Evolutionary conservation across 306 rosid genomes (phyloP), one percentile per base, ranked within the genome.

Genomic region (Vicia villosa): DNA sequence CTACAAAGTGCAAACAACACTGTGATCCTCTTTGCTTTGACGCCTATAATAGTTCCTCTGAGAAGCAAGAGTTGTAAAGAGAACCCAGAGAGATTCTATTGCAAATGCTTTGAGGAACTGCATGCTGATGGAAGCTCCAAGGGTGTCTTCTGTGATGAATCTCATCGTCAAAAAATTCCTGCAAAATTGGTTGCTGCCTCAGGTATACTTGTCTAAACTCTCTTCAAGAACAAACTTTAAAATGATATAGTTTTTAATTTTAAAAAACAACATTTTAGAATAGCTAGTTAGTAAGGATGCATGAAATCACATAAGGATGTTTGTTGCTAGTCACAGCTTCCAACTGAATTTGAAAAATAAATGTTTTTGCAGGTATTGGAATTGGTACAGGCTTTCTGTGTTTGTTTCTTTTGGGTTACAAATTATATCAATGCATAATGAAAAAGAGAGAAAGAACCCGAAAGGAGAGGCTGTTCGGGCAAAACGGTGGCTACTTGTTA

Each of bases 401-500:
- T 21, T 70, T 78, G 67, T 66, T 82, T 61, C 77, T 83, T 43
- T 43, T 42, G 19, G 74, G 79, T 21, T 83, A 74, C 79, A 68
- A 24, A 37, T 22, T 67, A 50, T 72, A 72, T 51, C 78, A 75
- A 51, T 42, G 14, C 21, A 12, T 83, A 21, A 49, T 24, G 77
- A 37, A 47, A 77, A 79, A 56, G 75, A 61, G 73, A 65, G 43
- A 17, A 3, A 57, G 34, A 4, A 74, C 22, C 20, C 50, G 4
- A 0, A 83, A 79, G 62, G 82, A 81, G 41, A 77, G 65, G n/a
- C 13, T 81, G 19, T 85, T 88, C 78, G 75, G 70, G 77, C 83
- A 81, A 83, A 88, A 87, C 11, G 93, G 93, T 6, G 90, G 93
- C 34, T 43, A 74, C 21, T 61, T 83, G 73, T 63, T 87, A 56